Evolutionary conservation across 352 stramenopile species (phyloP).

Genomic region (Phytopythium mirpurense): DNA sequence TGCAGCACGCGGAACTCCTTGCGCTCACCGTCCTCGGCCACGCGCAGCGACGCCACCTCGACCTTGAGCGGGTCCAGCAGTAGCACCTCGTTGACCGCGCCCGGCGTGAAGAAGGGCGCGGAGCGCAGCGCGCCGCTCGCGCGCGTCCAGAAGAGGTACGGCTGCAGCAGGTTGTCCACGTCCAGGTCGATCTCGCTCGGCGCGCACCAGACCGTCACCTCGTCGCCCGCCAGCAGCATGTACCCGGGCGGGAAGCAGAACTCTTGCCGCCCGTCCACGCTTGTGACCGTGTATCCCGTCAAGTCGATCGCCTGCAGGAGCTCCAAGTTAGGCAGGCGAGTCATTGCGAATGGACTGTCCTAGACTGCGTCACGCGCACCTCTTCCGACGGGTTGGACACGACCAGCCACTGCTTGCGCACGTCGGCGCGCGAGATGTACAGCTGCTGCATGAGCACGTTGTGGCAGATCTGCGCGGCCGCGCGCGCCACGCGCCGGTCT

Average conservation of each 20-base stretch:
- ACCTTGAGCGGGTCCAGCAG: constrained; percentile 71
- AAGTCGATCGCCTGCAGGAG: constrained; percentile 52
- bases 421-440: constrained; percentile 75
- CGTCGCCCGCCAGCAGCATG: constrained; percentile 63
- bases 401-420: constrained; percentile 74
- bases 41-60: constrained; percentile 72
- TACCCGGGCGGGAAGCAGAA: constrained; percentile 71
- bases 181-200: constrained; percentile 55
- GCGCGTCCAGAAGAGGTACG: constrained; percentile 79
- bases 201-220: constrained; percentile 80
- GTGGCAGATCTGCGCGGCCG: constrained; percentile 80
- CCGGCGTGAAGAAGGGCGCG: constrained; percentile 48
- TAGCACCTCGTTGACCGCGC: constrained; percentile 53
- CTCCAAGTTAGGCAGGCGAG: too few species aligned
- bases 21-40: constrained; percentile 41
- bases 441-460: constrained; percentile 83
- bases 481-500: constrained; percentile 64
- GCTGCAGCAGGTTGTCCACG: constrained; percentile 69
- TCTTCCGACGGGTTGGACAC: constrained; percentile 76
- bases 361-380: too few species aligned
- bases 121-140: constrained; percentile 50
- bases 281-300: constrained; percentile 54
- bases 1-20: constrained; percentile 79
- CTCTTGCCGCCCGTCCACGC: constrained; percentile 31
- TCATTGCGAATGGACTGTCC: too few species aligned